A percentile compares a stretch with the other conserved stretches of the same genome.
Conservation (phyloP, 2,329 filamentous ascomycete species). For the Achaetomium macrosporum region DNA sequence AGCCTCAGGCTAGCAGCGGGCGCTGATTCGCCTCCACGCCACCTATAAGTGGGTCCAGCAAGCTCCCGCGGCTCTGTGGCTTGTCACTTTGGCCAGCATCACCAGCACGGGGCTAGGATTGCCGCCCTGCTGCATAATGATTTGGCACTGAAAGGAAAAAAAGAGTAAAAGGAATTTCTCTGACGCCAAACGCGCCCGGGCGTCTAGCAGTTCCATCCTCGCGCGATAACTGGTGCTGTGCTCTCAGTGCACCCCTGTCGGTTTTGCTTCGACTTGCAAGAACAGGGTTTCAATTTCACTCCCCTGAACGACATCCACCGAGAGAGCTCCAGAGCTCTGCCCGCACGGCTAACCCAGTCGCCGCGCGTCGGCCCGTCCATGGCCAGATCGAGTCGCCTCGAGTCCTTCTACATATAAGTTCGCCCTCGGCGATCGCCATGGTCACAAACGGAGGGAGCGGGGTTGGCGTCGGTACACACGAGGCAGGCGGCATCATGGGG, state of each 20-base stretch:
- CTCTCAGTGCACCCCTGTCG: neutral
- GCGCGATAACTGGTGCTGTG: neutral
- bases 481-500: constrained; percentile 41
- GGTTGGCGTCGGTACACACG: constrained; percentile 22
- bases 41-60: constrained; percentile 11
- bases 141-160: constrained; percentile 14
- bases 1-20: constrained; percentile 28
- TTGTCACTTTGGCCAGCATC: constrained; percentile 20
- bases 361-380: constrained; percentile 19
- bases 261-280: neutral
- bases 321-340: constrained; percentile 1
- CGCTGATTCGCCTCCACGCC: constrained; percentile 27
- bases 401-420: constrained; percentile 7
- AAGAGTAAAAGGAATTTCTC: neutral
- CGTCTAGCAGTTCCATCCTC: neutral
- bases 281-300: neutral
- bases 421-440: constrained; percentile 29
- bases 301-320: neutral
- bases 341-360: neutral
- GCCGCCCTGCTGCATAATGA: constrained; percentile 20
- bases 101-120: constrained; percentile 13
- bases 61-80: constrained; percentile 13
- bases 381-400: constrained; percentile 4
- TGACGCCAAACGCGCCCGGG: neutral
- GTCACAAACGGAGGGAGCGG: constrained; percentile 37